Evolutionary conservation across 208 protist genomes (phyloP).

Genomic region (Novymonas esmeraldas): DNA sequence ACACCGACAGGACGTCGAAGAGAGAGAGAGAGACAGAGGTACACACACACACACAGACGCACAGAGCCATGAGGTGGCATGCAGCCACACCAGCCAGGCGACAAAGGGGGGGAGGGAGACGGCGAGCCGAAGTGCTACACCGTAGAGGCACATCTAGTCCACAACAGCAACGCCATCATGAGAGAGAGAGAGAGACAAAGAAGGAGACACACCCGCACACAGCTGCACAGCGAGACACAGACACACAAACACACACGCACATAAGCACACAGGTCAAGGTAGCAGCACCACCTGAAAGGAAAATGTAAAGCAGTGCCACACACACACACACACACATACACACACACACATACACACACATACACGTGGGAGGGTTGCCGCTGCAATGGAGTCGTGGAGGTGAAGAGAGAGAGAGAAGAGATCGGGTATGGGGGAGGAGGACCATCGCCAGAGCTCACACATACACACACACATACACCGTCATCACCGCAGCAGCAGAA

Average conservation of each 20-base stretch:
- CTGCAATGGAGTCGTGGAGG: background rate
- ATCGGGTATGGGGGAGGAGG: background rate
- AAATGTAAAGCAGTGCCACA: slow-evolving; percentile 4
- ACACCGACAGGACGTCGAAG: no score
- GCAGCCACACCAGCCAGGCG: no score
- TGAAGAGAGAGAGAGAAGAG: background rate
- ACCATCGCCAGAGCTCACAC: background rate
- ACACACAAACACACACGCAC: background rate
- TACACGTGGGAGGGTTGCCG: background rate
- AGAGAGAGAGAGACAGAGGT: background rate
- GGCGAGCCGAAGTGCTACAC: no score
- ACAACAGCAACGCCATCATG: no score
- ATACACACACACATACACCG: slow-evolving; percentile 1
- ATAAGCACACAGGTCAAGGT: background rate
- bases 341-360: background rate
- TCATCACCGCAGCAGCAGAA: no score
- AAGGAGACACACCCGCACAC: background rate
- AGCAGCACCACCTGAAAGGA: background rate
- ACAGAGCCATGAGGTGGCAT: no score
- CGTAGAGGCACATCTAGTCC: no score
- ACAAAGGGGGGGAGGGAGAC: no score
- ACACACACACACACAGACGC: background rate
- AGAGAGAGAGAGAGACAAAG: background rate
- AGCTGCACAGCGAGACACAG: background rate
- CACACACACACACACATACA: background rate